Conservation (phyloP, 2,329 filamentous ascomycete species). For the Sporothrix variecibatus region DNA sequence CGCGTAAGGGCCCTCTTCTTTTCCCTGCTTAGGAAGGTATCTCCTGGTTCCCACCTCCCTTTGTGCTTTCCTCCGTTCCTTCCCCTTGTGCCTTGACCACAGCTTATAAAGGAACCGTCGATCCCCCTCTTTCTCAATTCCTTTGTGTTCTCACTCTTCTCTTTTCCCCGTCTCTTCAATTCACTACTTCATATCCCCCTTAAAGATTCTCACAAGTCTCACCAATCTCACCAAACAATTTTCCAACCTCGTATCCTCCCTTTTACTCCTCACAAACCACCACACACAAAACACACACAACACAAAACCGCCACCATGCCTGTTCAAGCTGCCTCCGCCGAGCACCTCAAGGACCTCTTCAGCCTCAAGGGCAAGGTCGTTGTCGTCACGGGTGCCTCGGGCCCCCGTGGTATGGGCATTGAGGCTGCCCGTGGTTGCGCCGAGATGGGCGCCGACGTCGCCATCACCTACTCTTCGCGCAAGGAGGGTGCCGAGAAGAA, state of each 20-base stretch:
- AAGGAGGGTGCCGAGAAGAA: conserved; percentile 69
- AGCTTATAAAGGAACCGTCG: conserved; percentile 13
- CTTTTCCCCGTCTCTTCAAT: neutral
- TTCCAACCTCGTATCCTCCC: neutral
- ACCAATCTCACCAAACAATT: neutral
- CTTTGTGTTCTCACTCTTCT: neutral
- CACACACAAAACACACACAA: neutral
- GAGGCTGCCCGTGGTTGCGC: conserved; percentile 69
- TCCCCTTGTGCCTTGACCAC: neutral
- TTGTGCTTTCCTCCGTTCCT: neutral
- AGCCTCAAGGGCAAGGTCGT: conserved; percentile 73
- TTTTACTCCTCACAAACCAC: neutral
- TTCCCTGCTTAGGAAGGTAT: conserved; percentile 10
- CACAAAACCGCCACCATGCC: conserved; percentile 46
- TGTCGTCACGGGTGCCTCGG: conserved; percentile 69
- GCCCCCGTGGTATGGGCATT: conserved; percentile 70
- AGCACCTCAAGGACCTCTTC: conserved; percentile 65
- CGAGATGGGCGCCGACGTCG: conserved; percentile 70
- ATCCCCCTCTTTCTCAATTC: conserved; percentile 6
- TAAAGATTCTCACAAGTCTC: neutral
- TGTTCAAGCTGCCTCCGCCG: conserved; percentile 57
- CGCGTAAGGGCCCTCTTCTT: conserved; percentile 8
- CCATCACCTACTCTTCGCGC: conserved; percentile 71
- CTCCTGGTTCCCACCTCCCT: neutral
- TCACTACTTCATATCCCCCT: neutral